Percentiles rank a stretch among this genome's conserved stretches.
Conservation (phyloP, 441 rosid genomes). For the Arabidopsis hybrid region DNA sequence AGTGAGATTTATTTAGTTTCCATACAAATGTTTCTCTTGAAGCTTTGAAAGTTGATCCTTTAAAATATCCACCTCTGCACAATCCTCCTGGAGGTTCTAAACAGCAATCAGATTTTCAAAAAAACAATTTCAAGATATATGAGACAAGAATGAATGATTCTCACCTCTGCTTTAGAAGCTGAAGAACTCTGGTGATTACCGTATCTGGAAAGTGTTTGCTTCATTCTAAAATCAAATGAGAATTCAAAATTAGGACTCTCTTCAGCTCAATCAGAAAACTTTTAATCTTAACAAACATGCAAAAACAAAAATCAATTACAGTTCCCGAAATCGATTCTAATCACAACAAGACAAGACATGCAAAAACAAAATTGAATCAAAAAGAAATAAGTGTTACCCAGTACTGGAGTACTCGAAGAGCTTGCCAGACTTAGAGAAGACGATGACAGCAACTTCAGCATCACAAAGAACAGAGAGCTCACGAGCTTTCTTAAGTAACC, state of each 20-base stretch:
- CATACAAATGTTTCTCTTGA: conserved; percentile 77
- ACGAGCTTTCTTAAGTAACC: conserved; percentile 89
- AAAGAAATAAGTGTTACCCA: conserved; percentile 51
- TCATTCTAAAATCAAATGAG: conserved; percentile 64
- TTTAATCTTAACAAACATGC: conserved; percentile 31
- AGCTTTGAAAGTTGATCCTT: conserved; percentile 75
- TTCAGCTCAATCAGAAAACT: conserved; percentile 2
- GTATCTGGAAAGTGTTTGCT: conserved; percentile 78
- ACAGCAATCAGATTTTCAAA: conserved; percentile 25
- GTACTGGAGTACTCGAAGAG: conserved; percentile 88
- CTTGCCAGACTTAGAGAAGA: conserved; percentile 94
- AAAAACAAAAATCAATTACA: conserved; percentile 24
- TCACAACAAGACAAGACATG: conserved; percentile 40
- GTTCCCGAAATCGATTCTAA: not conserved
- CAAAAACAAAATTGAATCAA: conserved; percentile 23
- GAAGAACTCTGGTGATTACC: conserved; percentile 60
- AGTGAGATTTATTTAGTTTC: not conserved
- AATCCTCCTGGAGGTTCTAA: conserved; percentile 53
- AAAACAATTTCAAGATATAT: not conserved
- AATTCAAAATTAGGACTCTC: conserved; percentile 7
- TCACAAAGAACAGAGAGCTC: conserved; percentile 97
- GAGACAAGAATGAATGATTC: conserved; percentile 1
- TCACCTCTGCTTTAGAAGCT: conserved; percentile 66
- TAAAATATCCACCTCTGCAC: conserved; percentile 60
- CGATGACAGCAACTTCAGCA: conserved; percentile 92